phyloP scores from a whole-genome alignment of 768 basidiomycete genomes.

The Fibroporia radiculosa region DNA sequence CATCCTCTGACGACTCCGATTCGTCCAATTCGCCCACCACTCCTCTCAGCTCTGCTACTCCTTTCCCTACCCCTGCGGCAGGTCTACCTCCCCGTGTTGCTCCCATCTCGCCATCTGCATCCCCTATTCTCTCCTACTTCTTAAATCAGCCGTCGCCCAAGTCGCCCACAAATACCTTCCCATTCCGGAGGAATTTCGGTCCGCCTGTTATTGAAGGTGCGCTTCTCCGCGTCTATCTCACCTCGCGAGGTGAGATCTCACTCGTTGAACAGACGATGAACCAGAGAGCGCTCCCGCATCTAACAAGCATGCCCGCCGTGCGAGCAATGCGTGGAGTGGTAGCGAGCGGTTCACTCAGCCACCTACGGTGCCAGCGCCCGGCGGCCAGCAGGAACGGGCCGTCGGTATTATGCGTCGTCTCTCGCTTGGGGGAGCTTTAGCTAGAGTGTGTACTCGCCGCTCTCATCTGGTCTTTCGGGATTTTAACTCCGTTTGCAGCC shows the following conservation, averaged over 20 bases:
- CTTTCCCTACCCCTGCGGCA: conserved; percentile 43
- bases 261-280: conserved; percentile 13
- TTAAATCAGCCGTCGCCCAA: conserved; percentile 52
- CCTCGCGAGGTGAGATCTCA: too few species aligned
- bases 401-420: conserved; percentile 67
- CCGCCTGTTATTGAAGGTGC: conserved; percentile 59
- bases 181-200: conserved; percentile 49
- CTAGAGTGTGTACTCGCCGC: conserved; percentile 36
- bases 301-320: conserved; percentile 35
- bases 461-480: neutral
- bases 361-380: conserved; percentile 33
- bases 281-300: conserved; percentile 9
- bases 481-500: conserved; percentile 7
- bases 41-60: conserved; percentile 39
- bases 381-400: conserved; percentile 52
- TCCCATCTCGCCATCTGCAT: conserved; percentile 48
- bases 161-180: conserved; percentile 41
- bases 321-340: conserved; percentile 43
- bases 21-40: conserved; percentile 47
- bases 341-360: conserved; percentile 46
- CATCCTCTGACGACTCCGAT: conserved; percentile 37
- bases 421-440: conserved; percentile 55
- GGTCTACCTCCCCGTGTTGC: conserved; percentile 34
- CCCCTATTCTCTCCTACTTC: conserved; percentile 69
- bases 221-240: conserved; percentile 2